Conservation (phyloP, 1,139 yeast genomes). For the Pneumocystis sp. region DNA sequence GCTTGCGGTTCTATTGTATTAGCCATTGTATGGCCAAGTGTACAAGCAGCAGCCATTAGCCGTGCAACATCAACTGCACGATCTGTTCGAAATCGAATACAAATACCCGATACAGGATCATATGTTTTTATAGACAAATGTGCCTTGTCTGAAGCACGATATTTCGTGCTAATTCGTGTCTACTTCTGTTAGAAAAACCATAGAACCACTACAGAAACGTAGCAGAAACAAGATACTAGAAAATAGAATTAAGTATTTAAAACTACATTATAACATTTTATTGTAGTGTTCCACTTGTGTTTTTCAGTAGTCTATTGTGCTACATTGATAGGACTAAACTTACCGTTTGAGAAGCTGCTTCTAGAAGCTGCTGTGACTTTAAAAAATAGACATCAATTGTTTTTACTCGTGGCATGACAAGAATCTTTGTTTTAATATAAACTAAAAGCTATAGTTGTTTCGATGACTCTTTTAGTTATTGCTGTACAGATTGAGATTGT, state of each 20-base stretch:
- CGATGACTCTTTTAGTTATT: neutral
- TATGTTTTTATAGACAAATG: neutral
- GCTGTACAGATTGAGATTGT: neutral
- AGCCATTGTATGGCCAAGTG: neutral
- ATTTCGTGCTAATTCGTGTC: neutral
- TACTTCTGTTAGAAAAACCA: neutral
- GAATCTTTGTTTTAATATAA: too few species aligned
- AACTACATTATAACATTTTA: too few species aligned
- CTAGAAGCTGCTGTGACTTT: neutral
- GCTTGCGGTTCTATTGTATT: neutral
- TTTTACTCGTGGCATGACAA: neutral
- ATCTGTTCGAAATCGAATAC: slow-evolving; percentile 2
- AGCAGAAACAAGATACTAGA: neutral
- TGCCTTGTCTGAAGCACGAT: neutral
- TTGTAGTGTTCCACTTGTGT: too few species aligned
- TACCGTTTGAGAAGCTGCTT: neutral
- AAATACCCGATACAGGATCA: slow-evolving; percentile 1
- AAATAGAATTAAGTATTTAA: too few species aligned
- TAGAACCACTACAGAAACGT: neutral
- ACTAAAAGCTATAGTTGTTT: too few species aligned
- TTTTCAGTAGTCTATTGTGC: neutral
- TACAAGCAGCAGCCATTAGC: neutral
- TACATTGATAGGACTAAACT: neutral
- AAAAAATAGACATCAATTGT: neutral
- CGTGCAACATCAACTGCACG: slow-evolving; percentile 1